These are phyloP conservation scores for Crassisporium funariophilum DNA, from an alignment of 768 basidiomycete genomes.

Conservation along the genomic window DNA sequence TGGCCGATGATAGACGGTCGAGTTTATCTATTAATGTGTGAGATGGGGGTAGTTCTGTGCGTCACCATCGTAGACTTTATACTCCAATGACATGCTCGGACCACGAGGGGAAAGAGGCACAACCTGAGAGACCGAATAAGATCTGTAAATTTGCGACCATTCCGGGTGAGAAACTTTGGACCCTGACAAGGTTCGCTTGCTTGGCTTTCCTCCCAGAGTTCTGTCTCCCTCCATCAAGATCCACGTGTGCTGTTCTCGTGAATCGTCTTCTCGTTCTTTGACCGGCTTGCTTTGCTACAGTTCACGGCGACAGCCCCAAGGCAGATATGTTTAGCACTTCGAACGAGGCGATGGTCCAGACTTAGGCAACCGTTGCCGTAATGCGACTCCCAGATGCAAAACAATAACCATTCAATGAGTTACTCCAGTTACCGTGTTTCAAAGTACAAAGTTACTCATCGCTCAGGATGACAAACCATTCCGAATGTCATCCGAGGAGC, in stretches of 20 bases:
- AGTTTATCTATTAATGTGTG: not conserved
- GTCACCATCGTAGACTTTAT: constrained; percentile 44
- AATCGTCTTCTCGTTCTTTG: not conserved
- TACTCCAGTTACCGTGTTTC: too few species aligned
- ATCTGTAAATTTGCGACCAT: constrained; percentile 12
- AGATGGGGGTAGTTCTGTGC: constrained; percentile 3
- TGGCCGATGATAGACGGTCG: not conserved
- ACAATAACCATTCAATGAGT: too few species aligned
- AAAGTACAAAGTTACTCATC: too few species aligned
- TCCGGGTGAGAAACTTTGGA: constrained; percentile 4
- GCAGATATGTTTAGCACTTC: too few species aligned
- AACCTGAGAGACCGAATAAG: constrained; percentile 25
- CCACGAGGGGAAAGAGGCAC: constrained; percentile 38
- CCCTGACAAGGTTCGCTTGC: constrained; percentile 1
- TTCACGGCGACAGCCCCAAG: too few species aligned
- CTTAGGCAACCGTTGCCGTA: too few species aligned
- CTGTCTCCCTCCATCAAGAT: not conserved
- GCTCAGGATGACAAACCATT: too few species aligned
- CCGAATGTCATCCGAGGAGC: too few species aligned
- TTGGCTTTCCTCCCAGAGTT: not conserved
- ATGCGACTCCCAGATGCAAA: too few species aligned
- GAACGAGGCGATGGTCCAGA: too few species aligned
- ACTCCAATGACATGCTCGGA: constrained; percentile 38
- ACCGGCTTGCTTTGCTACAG: too few species aligned
- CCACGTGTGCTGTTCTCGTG: constrained; percentile 1